These are phyloP conservation scores for Dendrobium chrysotoxum DNA, from an alignment of 106 monocot genomes.

Conservation along the genomic window DNA sequence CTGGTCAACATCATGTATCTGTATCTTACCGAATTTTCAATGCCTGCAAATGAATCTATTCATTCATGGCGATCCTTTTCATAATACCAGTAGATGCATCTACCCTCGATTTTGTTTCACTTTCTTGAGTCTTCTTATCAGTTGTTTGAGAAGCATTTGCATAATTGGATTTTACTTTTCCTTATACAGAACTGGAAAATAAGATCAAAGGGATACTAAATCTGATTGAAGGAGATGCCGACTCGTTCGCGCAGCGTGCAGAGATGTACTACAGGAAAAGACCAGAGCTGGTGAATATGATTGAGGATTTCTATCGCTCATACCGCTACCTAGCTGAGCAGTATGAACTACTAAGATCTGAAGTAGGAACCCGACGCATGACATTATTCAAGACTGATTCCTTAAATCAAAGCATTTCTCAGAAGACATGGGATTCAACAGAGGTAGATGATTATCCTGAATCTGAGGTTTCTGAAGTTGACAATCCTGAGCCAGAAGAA, in stretches of 20 bases:
- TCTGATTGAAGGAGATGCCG: conserved; percentile 79
- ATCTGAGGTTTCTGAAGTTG: conserved; percentile 58
- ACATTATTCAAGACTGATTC: conserved; percentile 8
- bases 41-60: neutral
- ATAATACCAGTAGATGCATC: neutral
- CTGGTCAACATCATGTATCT: too few species aligned
- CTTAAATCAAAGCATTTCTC: conserved; percentile 15
- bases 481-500: conserved; percentile 53
- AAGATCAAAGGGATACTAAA: conserved; percentile 79
- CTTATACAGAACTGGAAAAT: conserved; percentile 58
- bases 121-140: neutral
- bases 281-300: conserved; percentile 68
- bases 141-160: neutral
- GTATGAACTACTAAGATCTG: conserved; percentile 46
- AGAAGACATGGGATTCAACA: conserved; percentile 12
- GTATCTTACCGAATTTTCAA: neutral
- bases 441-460: conserved; percentile 20
- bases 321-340: conserved; percentile 76
- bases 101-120: neutral
- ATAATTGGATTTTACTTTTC: neutral
- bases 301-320: conserved; percentile 77
- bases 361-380: conserved; percentile 10
- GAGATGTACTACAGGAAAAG: conserved; percentile 97
- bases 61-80: neutral
- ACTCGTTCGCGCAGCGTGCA: conserved; percentile 80